Evolutionary conservation across 768 basidiomycete species (phyloP), one percentile per base, ranked within the genome.

Genomic region (Hirschioporus abietinus): DNA sequence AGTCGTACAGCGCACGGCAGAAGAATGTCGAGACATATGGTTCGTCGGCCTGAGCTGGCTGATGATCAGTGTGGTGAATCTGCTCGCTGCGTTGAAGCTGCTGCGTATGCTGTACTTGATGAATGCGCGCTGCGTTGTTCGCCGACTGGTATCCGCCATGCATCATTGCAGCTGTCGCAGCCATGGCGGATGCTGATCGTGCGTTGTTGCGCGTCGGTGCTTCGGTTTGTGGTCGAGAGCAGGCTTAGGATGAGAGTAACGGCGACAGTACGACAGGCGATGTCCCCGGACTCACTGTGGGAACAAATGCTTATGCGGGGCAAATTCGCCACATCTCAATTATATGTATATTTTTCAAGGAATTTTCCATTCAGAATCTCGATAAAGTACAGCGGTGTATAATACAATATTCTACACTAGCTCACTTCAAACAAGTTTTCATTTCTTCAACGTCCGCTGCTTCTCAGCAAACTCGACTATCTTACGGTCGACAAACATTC

Each of bases 391-490:
- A 59, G 25, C 60, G 60, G 30, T 25, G 60, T 61, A 25, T 15
- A 34, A 7, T 61, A 25, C 24, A 25, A 61, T 15, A 8, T 3
- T 30, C 60, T 18, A 61, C 30, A 15, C 25, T 61, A 18, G 12
- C 24, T 12, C 6, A 23, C 23, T 15, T 61, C 60, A 15, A 7
- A 15, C 35, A 36, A 20, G 15, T 10, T 52, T 20, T 76, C 69
- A 80, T 65, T 79, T 76, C 72, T 88, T 88, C 72, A 87, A 71
- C 26, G 97, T 99, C 75, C 96, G 84, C 78, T 99, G 97, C 80
- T 99, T 99, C 80, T 99, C 97, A 2, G 97, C 96, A 74, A 88
- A 90, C 73, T 96, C 92, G 0, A 99, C 94, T 34, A 97, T 89
- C 79, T 98, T 99, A 70, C 88, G 82, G 77, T 98, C 95, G 7